Percentiles rank a stretch among this genome's conserved stretches.
These are phyloP conservation scores for Aphanomyces astaci DNA, from an alignment of 352 stramenopile genomes.

Conservation along the genomic window DNA sequence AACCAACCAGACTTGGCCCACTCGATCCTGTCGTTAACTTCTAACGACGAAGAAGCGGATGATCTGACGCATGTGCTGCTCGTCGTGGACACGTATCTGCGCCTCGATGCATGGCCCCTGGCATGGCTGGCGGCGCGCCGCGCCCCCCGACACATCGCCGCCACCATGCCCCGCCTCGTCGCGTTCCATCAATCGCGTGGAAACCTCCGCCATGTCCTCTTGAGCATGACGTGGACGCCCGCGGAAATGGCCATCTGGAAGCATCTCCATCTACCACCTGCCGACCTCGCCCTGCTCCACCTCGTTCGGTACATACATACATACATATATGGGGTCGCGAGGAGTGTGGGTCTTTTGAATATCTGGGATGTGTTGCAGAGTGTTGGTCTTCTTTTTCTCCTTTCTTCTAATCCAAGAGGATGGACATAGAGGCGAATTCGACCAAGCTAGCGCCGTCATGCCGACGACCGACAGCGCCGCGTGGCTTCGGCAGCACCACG, in stretches of 20 bases:
- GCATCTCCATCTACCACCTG: neutral
- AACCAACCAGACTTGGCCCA: neutral
- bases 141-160: neutral
- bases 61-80: neutral
- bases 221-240: constrained; percentile 3
- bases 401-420: too few species aligned
- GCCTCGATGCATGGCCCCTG: neutral
- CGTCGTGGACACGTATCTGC: neutral
- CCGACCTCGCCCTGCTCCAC: neutral
- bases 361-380: too few species aligned
- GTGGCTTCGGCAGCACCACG: too few species aligned
- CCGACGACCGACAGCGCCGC: too few species aligned
- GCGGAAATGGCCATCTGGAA: neutral
- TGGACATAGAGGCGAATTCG: too few species aligned
- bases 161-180: neutral
- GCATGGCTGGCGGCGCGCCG: neutral
- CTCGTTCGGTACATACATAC: neutral
- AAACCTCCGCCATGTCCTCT: neutral
- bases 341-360: too few species aligned
- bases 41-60: neutral
- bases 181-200: neutral
- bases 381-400: too few species aligned
- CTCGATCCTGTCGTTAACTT: neutral
- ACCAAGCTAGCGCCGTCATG: too few species aligned
- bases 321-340: too few species aligned